phyloP scores from a whole-genome alignment of 768 basidiomycete species.

The Butyriboletus loyo region DNA sequence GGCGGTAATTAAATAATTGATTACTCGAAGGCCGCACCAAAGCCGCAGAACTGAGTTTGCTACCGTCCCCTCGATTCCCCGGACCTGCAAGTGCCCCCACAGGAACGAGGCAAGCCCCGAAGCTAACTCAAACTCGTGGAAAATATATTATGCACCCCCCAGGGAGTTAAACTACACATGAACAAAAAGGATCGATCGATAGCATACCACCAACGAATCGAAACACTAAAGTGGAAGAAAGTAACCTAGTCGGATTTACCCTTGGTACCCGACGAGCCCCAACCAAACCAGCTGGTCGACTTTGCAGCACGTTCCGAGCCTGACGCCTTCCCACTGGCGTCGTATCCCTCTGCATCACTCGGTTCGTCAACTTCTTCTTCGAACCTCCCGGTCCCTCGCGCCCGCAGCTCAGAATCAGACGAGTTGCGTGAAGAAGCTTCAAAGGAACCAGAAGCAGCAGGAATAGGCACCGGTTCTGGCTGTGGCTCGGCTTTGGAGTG shows the following conservation, averaged over 20 bases:
- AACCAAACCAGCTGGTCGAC: slow-evolving; percentile 35
- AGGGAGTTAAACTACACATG: slow-evolving; percentile 3
- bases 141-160: slow-evolving; percentile 6
- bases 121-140: not conserved
- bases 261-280: slow-evolving; percentile 27
- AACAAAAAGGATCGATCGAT: not conserved
- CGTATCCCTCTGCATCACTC: slow-evolving; percentile 67
- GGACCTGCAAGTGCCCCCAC: no score
- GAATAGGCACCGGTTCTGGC: slow-evolving; percentile 27
- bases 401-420: slow-evolving; percentile 44
- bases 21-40: no score
- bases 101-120: not conserved
- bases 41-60: no score
- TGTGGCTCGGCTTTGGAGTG: slow-evolving; percentile 53
- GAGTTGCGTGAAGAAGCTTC: slow-evolving; percentile 35
- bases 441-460: slow-evolving; percentile 33
- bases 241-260: slow-evolving; percentile 20
- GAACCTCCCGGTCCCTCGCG: slow-evolving; percentile 48
- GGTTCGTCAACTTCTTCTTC: slow-evolving; percentile 74
- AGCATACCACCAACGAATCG: not conserved
- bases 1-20: no score
- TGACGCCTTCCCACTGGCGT: slow-evolving; percentile 29
- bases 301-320: slow-evolving; percentile 23
- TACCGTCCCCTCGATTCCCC: no score
- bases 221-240: not conserved